Evolutionary conservation across 805 yeast genomes (phyloP), one percentile per base, ranked within the genome.

Genomic region (Pichia scutulata): DNA sequence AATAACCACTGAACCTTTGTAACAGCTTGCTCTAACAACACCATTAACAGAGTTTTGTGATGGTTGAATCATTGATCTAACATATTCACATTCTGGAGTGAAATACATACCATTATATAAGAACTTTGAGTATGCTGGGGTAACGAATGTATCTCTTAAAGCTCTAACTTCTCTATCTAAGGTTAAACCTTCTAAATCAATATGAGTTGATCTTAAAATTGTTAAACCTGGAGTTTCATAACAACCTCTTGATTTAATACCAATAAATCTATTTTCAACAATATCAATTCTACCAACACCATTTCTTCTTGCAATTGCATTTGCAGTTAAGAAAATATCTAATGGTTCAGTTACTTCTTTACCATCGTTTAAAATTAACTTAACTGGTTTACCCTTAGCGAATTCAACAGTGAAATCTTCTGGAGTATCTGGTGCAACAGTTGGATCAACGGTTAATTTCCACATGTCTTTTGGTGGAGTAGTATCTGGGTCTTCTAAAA

Each of bases 401-500:
- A 89, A 93, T 52, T 76, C 81, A 55, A 93, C 82, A 22, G 86
- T 72, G 70, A 93, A 82, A 68, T 84, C 85, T 77, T 93, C 97
- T 63, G 98, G 98, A 46, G 74, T 74, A 55, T 87, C 82, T 64
- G 99, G 99, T 51, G 99, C 98, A 66, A 92, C 97, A 40, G 74
- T 67, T 63, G 99, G 98, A 72, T 92, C 99, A 54, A 86, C 88
- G 41, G 97, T 93, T 69, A 93, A 81, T 76, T 93, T 93, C 99
- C 99, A 93, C 99, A 93, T 93, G 71, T 93, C 99, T 77, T 90
- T 92, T 73, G 99, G 99, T 57, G 99, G 99, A 48, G 99, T 93
- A 61, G 92, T 83, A 71, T 93, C 87, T 67, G 99, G 99, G 74
- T 93, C 96, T 75, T 93, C 99, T 65, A 93, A 81, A 60, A 93